Evolutionary conservation across 2,329 filamentous ascomycete species (phyloP), one percentile per base, ranked within the genome.

Genomic region (Ceratocystiopsis sp.): DNA sequence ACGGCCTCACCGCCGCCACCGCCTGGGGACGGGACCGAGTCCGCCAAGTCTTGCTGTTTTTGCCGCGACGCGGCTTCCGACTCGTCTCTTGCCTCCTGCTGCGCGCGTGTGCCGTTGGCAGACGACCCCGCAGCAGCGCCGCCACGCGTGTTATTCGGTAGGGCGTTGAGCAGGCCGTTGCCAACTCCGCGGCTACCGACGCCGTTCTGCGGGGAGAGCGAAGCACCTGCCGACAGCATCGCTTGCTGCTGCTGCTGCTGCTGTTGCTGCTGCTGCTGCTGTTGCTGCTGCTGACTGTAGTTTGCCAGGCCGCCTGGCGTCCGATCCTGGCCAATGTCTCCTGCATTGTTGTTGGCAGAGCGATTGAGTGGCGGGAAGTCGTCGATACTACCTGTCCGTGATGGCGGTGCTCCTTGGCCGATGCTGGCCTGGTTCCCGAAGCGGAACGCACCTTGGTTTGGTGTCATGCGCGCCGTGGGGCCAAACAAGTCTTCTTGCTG

Each of bases 311-410:
- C 49, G 49, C 58, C 69, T 19, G 63, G 59, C 21, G 59, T 60
- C 34, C 72, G 68, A 46, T 77, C 73, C 47, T 71, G 69, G 10
- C 65, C 67, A 42, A 76, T 68, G 29, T 78, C 73, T 18, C 72
- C 71, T 9, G 46, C 38, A 13, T 13, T 15, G 33, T 34, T 34
- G 48, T 70, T 73, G 33, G 62, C 63, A 37, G 68, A 68, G 47
- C 72, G 62, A 50, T 71, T 76, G 44, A 79, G 56, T 16, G 75
- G 75, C 7, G 75, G 75, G 44, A 79, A 79, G 16, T 78, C 75
- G 41, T 79, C 75, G 37, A 66, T 65, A 10, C 25, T 29, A 29
- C 25, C 25, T 29, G 25, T 29, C 25, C 25, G 25, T 29, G 25
- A 29, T 29, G 25, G 25, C 25, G 25, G 25, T 29, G 25, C 25